Conservation (phyloP, 257 asterid genomes). For the Penstemon newberryi region DNA sequence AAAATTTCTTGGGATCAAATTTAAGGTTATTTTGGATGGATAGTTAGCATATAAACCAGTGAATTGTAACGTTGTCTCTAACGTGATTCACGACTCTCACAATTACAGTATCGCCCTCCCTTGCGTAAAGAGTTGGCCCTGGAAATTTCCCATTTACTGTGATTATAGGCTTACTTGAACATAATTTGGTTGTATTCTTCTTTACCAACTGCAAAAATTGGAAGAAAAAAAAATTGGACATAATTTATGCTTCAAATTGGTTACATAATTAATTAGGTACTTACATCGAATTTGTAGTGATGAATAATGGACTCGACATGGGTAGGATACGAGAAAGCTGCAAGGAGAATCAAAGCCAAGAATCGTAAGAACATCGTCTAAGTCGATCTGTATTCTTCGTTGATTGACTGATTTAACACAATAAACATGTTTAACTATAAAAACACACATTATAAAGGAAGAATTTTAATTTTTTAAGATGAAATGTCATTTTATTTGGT, state of each 20-base stretch:
- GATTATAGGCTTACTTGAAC: constrained; percentile 55
- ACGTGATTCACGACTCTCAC: constrained; percentile 63
- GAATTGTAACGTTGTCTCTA: constrained; percentile 67
- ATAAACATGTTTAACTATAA: not conserved
- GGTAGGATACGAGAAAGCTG: constrained; percentile 17
- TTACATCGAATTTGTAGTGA: constrained; percentile 62
- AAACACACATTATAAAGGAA: constrained; percentile 32
- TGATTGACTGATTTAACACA: not conserved
- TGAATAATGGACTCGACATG: constrained; percentile 47
- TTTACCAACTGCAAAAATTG: constrained; percentile 46
- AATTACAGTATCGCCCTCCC: constrained; percentile 66
- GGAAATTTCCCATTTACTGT: constrained; percentile 71
- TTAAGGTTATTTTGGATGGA: constrained; percentile 1
- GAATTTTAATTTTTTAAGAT: constrained; percentile 20
- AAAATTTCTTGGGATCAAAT: not conserved
- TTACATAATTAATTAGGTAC: constrained; percentile 3
- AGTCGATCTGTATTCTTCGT: not conserved
- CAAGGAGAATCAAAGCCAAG: constrained; percentile 34
- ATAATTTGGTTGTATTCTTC: constrained; percentile 51
- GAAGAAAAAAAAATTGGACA: not conserved
- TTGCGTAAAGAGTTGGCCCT: constrained; percentile 70
- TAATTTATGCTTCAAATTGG: not conserved
- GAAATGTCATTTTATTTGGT: constrained; percentile 56
- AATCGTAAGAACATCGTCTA: constrained; percentile 27
- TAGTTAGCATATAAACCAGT: constrained; percentile 41